Conservation (phyloP, 2,329 filamentous ascomycete species). For the Rutstroemia sp. region DNA sequence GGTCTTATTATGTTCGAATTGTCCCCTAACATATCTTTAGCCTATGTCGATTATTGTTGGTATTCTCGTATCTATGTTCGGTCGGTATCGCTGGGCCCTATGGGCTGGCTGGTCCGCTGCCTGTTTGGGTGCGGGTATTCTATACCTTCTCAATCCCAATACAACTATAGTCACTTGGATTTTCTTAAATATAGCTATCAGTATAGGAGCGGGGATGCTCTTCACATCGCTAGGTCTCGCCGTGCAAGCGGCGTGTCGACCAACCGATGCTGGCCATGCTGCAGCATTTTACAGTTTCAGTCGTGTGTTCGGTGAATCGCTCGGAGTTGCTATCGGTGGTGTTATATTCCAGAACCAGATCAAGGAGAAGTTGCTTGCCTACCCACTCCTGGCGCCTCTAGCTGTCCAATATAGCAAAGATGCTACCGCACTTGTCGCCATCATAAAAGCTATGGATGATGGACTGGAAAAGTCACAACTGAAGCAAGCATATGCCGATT, state of each 20-base stretch:
- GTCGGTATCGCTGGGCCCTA: slow-evolving; percentile 46
- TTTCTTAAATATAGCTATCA: too few relatives aligned
- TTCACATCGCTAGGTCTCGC: slow-evolving; percentile 57
- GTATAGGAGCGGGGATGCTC: slow-evolving; percentile 55
- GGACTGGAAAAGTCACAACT: slow-evolving; percentile 36
- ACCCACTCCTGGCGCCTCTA: slow-evolving; percentile 19
- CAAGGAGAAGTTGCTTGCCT: slow-evolving; percentile 20
- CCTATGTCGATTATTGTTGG: slow-evolving; percentile 51
- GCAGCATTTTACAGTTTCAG: slow-evolving; percentile 62
- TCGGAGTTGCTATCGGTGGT: slow-evolving; percentile 60
- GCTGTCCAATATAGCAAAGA: slow-evolving; percentile 24
- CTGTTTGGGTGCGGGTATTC: slow-evolving; percentile 49
- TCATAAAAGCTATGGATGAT: slow-evolving; percentile 23
- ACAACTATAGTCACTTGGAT: slow-evolving; percentile 47
- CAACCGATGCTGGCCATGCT: slow-evolving; percentile 51
- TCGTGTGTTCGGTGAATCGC: slow-evolving; percentile 54
- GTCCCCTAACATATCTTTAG: slow-evolving; percentile 39
- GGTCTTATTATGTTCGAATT: slow-evolving; percentile 41
- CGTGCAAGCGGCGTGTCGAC: slow-evolving; percentile 53
- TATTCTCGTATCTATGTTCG: slow-evolving; percentile 44
- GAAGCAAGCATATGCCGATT: slow-evolving; percentile 46
- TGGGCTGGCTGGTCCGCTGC: slow-evolving; percentile 55
- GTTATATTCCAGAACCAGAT: slow-evolving; percentile 61
- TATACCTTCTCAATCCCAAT: slow-evolving; percentile 41
- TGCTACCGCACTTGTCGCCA: slow-evolving; percentile 23